phyloP scores from a whole-genome alignment of 2,329 filamentous ascomycete species.

The Exophiala sideris region DNA sequence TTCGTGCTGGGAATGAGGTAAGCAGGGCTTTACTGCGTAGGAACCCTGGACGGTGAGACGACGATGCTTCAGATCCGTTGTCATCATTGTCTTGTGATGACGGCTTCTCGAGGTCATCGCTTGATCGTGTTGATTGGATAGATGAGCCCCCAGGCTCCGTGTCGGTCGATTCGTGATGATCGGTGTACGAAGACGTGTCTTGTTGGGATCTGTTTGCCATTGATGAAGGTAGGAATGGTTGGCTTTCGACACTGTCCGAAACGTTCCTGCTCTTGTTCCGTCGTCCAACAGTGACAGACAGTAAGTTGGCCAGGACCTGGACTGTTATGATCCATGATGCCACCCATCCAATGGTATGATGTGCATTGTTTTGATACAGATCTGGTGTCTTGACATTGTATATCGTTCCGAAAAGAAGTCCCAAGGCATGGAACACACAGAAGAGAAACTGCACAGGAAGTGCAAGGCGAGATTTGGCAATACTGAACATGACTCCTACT shows the following conservation, averaged over 20 bases:
- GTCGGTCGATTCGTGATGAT: constrained; percentile 63
- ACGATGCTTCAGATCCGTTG: neutral
- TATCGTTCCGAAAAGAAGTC: constrained; percentile 62
- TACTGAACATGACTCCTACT: constrained; percentile 77
- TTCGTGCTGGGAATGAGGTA: constrained; percentile 49
- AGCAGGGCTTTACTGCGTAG: neutral
- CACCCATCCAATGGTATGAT: constrained; percentile 84
- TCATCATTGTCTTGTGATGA: neutral
- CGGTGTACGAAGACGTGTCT: constrained; percentile 39
- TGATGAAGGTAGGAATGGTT: constrained; percentile 62
- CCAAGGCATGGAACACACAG: constrained; percentile 60
- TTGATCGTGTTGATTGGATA: constrained; percentile 57
- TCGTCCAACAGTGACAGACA: constrained; percentile 58
- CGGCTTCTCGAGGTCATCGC: constrained; percentile 41
- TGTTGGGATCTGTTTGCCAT: constrained; percentile 54
- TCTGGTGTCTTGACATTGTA: constrained; percentile 83
- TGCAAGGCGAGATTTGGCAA: constrained; percentile 72
- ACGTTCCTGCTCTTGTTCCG: constrained; percentile 37
- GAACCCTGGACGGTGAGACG: neutral
- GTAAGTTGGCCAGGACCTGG: constrained; percentile 66
- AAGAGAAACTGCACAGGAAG: constrained; percentile 68
- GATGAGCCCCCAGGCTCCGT: constrained; percentile 70
- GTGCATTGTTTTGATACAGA: constrained; percentile 81
- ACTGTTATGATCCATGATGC: constrained; percentile 67
- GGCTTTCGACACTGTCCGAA: constrained; percentile 46